phyloP scores from a whole-genome alignment of 176 grass and related monocot species.

The Oryza meridionalis region DNA sequence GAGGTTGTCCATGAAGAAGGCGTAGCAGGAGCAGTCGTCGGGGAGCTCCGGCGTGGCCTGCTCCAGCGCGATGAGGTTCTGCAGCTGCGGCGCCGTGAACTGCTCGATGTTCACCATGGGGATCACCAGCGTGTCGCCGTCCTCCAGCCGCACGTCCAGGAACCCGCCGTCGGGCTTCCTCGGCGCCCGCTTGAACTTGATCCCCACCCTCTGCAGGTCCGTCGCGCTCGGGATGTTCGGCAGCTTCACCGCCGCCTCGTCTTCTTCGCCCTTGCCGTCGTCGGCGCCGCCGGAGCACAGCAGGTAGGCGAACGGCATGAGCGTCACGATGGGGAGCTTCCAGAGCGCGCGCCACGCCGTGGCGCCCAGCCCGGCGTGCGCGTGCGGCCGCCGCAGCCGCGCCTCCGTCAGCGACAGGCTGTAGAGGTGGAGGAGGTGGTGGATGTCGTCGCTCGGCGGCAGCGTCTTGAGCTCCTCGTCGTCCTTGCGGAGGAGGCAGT shows the following conservation, averaged over 20 bases:
- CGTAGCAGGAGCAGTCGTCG: conserved; percentile 21
- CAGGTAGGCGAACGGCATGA: conserved; percentile 15
- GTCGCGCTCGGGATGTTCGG: conserved; percentile 8
- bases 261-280: neutral
- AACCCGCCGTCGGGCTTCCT: neutral
- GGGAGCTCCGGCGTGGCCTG: conserved; percentile 27
- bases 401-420: neutral
- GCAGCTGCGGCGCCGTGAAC: conserved; percentile 25
- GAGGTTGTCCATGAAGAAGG: conserved; percentile 24
- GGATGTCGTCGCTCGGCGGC: neutral
- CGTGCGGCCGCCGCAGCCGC: neutral
- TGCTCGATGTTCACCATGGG: conserved; percentile 18
- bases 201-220: conserved; percentile 25
- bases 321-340: neutral
- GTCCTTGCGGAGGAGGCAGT: conserved; percentile 14
- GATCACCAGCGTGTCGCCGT: conserved; percentile 22
- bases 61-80: conserved; percentile 28
- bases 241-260: neutral
- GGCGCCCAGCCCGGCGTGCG: neutral
- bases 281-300: neutral
- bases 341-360: neutral
- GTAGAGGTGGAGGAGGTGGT: conserved; percentile 15
- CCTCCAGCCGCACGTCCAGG: conserved; percentile 26
- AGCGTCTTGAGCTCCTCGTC: neutral
- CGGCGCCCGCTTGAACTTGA: conserved; percentile 10